phyloP scores from a whole-genome alignment of 805 yeast genomes.

The Nakazawaea siamensis region DNA sequence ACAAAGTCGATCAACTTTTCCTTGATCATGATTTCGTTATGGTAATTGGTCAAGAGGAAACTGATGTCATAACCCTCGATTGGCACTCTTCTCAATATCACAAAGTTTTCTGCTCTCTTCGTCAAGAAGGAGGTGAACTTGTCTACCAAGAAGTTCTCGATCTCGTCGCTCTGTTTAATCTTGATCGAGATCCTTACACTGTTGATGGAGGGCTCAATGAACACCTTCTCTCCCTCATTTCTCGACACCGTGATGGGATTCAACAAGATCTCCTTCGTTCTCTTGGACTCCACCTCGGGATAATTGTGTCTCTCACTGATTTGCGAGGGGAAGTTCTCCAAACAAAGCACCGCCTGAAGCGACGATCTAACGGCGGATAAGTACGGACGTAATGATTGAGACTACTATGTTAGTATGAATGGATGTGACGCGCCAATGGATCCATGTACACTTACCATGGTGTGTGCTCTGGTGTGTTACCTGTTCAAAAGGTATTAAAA shows the following conservation, averaged over 20 bases:
- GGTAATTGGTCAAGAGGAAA: slow-evolving; percentile 86
- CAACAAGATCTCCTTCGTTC: slow-evolving; percentile 75
- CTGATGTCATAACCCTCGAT: slow-evolving; percentile 89
- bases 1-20: slow-evolving; percentile 93
- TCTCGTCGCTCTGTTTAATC: slow-evolving; percentile 96
- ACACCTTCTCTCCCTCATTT: slow-evolving; percentile 86
- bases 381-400: slow-evolving; percentile 95
- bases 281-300: slow-evolving; percentile 87
- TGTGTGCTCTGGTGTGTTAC: too few relatives aligned
- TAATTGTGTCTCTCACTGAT: slow-evolving; percentile 94
- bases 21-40: slow-evolving; percentile 92
- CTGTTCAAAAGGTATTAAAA: too few relatives aligned
- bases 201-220: slow-evolving; percentile 91
- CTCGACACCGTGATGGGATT: slow-evolving; percentile 88
- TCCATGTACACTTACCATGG: too few relatives aligned
- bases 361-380: slow-evolving; percentile 90
- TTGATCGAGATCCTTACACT: slow-evolving; percentile 85
- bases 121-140: slow-evolving; percentile 91
- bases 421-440: too few relatives aligned
- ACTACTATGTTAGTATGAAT: slow-evolving; percentile 39
- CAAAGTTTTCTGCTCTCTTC: slow-evolving; percentile 91
- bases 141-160: slow-evolving; percentile 89
- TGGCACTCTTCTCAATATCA: slow-evolving; percentile 86
- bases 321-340: slow-evolving; percentile 92
- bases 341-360: slow-evolving; percentile 84